These are phyloP conservation scores for Diplosphaera chodatii DNA, from an alignment of 139 green algal genomes.

Conservation along the genomic window DNA sequence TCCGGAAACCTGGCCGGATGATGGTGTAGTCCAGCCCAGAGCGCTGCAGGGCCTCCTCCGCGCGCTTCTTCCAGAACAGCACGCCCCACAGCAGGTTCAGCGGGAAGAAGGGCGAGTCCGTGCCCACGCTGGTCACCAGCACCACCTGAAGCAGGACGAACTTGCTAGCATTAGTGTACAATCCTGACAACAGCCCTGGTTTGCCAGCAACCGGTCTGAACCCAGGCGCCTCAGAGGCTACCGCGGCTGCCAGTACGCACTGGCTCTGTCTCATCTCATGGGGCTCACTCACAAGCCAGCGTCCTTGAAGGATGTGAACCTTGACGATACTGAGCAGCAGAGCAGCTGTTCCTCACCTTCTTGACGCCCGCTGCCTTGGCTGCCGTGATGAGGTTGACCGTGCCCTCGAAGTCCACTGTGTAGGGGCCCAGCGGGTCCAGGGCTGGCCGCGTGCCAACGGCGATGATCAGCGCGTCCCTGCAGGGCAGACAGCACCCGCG, in stretches of 20 bases:
- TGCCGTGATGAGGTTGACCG: slow-evolving; percentile 62
- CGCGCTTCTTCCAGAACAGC: slow-evolving; percentile 73
- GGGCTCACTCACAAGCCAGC: no score
- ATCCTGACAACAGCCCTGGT: no score
- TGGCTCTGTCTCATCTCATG: no score
- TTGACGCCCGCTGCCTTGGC: slow-evolving; percentile 39
- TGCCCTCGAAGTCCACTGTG: slow-evolving; percentile 66
- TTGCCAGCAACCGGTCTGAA: no score
- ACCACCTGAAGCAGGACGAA: slow-evolving; percentile 20
- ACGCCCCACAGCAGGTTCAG: slow-evolving; percentile 75
- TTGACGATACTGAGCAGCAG: no score
- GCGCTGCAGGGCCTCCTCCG: slow-evolving; percentile 73
- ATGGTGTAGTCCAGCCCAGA: slow-evolving; percentile 74
- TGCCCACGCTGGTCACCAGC: slow-evolving; percentile 63
- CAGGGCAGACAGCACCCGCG: no score
- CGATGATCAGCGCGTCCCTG: slow-evolving; percentile 53
- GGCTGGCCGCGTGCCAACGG: slow-evolving; percentile 48
- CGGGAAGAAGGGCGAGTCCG: slow-evolving; percentile 61
- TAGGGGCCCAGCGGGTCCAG: slow-evolving; percentile 66
- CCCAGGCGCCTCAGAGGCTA: no score
- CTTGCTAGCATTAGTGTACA: not conserved
- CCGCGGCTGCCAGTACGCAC: no score
- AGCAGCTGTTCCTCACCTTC: slow-evolving; percentile 41
- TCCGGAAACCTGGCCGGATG: slow-evolving; percentile 43
- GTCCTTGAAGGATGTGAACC: no score